These are phyloP conservation scores for Sphaerulina vaccinii DNA, from an alignment of 2,329 filamentous ascomycete species.

Conservation along the genomic window DNA sequence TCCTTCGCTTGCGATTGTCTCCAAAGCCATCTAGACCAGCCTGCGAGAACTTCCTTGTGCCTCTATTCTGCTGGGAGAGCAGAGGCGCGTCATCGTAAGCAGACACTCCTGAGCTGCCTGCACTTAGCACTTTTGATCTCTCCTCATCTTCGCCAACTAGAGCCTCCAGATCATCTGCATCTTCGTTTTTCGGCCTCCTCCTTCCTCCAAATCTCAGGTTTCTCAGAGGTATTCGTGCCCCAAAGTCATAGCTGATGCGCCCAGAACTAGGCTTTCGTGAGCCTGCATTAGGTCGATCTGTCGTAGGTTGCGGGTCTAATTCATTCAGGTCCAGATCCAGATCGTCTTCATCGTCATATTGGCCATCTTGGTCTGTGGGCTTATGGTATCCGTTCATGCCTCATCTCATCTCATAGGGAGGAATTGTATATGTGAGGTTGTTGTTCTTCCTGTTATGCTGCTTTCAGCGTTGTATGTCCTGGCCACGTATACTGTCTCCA, in stretches of 20 bases:
- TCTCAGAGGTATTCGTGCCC: constrained; percentile 66
- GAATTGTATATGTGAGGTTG: not conserved
- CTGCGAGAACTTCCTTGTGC: constrained; percentile 18
- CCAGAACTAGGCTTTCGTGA: constrained; percentile 20
- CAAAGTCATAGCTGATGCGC: constrained; percentile 40
- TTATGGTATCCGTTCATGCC: constrained; percentile 51
- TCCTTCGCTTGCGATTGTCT: constrained; percentile 20
- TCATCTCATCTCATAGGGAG: constrained; percentile 33
- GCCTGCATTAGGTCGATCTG: constrained; percentile 17
- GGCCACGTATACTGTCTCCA: too few species aligned
- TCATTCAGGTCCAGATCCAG: constrained; percentile 76
- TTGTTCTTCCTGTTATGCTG: not conserved
- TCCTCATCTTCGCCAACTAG: constrained; percentile 61
- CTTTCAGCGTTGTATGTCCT: too few species aligned
- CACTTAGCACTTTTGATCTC: constrained; percentile 17
- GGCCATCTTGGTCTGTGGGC: constrained; percentile 64
- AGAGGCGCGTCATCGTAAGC: constrained; percentile 74
- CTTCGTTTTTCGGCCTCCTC: constrained; percentile 48
- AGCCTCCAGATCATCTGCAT: constrained; percentile 64
- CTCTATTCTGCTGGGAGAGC: constrained; percentile 41
- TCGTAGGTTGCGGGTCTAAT: constrained; percentile 61
- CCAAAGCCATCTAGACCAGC: constrained; percentile 19
- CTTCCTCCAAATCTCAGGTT: constrained; percentile 53
- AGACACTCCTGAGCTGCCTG: constrained; percentile 47
- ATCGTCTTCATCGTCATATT: constrained; percentile 45